phyloP scores from a whole-genome alignment of 1,284 basidiomycete genomes.

The Melampsora americana region DNA sequence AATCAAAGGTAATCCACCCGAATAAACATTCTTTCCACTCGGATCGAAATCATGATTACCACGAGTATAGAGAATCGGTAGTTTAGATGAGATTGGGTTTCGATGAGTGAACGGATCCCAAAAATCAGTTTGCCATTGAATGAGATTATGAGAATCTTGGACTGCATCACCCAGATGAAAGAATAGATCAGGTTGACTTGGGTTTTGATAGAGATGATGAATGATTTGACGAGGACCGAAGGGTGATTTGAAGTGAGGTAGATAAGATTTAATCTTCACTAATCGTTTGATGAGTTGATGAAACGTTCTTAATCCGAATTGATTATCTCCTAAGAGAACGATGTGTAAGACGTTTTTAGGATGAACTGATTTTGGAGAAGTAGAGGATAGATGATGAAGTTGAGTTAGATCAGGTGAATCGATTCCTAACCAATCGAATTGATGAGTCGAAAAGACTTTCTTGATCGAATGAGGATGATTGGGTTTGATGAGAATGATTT shows the following conservation, averaged over 20 bases:
- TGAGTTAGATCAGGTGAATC: constrained; percentile 43
- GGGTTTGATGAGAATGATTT: constrained; percentile 29
- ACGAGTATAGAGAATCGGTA: constrained; percentile 47
- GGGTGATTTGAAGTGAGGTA: constrained; percentile 16
- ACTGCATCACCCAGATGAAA: constrained; percentile 49
- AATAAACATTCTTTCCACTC: constrained; percentile 47
- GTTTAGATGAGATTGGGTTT: constrained; percentile 19
- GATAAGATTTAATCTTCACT: constrained; percentile 30
- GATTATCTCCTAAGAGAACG: constrained; percentile 49
- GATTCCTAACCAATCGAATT: constrained; percentile 44
- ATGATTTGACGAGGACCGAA: constrained; percentile 31
- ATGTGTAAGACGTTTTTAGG: constrained; percentile 44
- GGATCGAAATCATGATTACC: constrained; percentile 50
- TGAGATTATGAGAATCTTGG: constrained; percentile 47
- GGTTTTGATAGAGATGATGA: background rate
- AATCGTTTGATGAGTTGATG: constrained; percentile 45
- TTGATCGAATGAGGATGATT: too few relatives aligned
- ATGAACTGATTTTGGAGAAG: constrained; percentile 18
- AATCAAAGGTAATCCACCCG: constrained; percentile 45
- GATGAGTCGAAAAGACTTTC: constrained; percentile 10
- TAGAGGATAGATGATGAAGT: constrained; percentile 11
- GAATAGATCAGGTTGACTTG: constrained; percentile 44
- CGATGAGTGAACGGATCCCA: constrained; percentile 48
- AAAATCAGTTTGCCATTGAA: constrained; percentile 51
- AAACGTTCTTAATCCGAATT: constrained; percentile 48